A percentile compares a stretch with the other conserved stretches of the same genome.
phyloP scores from a whole-genome alignment of 768 basidiomycete species.

The Calocera viscosa region DNA sequence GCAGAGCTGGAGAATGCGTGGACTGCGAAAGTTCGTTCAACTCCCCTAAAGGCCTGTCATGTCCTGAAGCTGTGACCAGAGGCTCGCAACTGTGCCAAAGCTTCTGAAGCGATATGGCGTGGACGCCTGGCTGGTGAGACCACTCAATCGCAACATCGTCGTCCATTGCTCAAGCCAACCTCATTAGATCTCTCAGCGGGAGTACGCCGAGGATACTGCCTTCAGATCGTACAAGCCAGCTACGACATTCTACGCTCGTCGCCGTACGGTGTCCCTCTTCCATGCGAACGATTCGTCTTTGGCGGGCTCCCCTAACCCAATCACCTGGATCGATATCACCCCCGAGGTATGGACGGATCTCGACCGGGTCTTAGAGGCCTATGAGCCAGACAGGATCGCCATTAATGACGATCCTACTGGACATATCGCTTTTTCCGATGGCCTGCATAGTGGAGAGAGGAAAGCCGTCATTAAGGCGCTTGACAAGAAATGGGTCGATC shows the following conservation, averaged over 20 bases:
- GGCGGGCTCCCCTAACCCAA: slow-evolving; percentile 31
- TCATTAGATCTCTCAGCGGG: slow-evolving; percentile 29
- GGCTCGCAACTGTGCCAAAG: slow-evolving; percentile 33
- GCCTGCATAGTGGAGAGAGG: slow-evolving; percentile 40
- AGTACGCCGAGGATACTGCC: slow-evolving; percentile 43
- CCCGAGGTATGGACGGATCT: slow-evolving; percentile 39
- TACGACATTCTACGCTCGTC: slow-evolving; percentile 37
- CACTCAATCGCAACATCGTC: neutral
- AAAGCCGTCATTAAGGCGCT: slow-evolving; percentile 30
- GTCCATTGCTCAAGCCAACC: neutral
- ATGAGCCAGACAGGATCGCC: slow-evolving; percentile 34
- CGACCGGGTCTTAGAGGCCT: slow-evolving; percentile 27
- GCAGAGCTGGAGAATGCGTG: neutral
- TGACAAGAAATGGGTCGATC: slow-evolving; percentile 33
- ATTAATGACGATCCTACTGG: slow-evolving; percentile 33
- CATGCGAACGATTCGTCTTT: slow-evolving; percentile 34
- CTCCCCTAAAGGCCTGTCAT: neutral
- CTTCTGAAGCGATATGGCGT: slow-evolving; percentile 35
- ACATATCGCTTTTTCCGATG: slow-evolving; percentile 38
- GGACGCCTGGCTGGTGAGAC: slow-evolving; percentile 34
- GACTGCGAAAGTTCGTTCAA: neutral
- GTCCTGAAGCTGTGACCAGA: slow-evolving; percentile 16
- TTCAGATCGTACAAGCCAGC: slow-evolving; percentile 42
- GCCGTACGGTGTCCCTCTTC: slow-evolving; percentile 40
- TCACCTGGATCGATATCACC: slow-evolving; percentile 41